phyloP scores from a whole-genome alignment of 163 green algal species.

The Scenedesmus sp. region DNA sequence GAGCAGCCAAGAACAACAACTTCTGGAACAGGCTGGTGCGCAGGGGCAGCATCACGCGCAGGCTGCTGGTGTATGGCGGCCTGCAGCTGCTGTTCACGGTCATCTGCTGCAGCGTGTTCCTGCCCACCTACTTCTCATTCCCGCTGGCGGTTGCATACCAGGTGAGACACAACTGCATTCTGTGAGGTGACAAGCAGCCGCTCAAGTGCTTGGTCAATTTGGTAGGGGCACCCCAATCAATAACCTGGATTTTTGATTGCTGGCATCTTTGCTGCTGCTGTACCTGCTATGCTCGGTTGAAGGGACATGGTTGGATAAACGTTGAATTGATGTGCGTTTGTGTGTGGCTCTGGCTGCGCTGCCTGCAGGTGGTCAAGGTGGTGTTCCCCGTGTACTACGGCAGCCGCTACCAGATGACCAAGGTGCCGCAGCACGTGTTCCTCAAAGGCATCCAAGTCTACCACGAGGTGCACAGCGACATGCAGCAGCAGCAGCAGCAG shows the following conservation, averaged over 20 bases:
- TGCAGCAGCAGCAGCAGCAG: neutral
- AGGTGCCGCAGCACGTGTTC: slow-evolving; percentile 54
- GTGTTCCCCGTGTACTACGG: slow-evolving; percentile 63
- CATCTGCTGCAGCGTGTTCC: slow-evolving; percentile 33
- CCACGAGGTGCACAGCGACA: neutral
- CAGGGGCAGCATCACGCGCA: slow-evolving; percentile 61
- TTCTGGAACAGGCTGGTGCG: slow-evolving; percentile 74
- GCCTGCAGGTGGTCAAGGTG: slow-evolving; percentile 58
- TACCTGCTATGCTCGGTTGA: too few relatives aligned
- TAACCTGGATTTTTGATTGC: too few relatives aligned
- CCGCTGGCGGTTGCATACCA: slow-evolving; percentile 49
- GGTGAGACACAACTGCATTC: neutral
- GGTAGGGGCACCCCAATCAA: too few relatives aligned
- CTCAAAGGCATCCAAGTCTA: slow-evolving; percentile 19
- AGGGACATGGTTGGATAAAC: too few relatives aligned
- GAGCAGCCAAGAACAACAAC: slow-evolving; percentile 74
- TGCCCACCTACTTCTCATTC: slow-evolving; percentile 56
- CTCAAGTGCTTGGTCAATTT: too few relatives aligned
- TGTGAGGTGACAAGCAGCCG: neutral
- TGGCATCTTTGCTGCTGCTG: too few relatives aligned
- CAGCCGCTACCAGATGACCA: slow-evolving; percentile 52
- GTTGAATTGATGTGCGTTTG: neutral
- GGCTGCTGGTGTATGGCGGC: slow-evolving; percentile 70
- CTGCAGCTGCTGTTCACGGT: slow-evolving; percentile 62
- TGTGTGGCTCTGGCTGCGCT: neutral